Evolutionary conservation across 192 early-diverging fungal species (phyloP).

Genomic region (Rhizoclosmatium globosum): DNA sequence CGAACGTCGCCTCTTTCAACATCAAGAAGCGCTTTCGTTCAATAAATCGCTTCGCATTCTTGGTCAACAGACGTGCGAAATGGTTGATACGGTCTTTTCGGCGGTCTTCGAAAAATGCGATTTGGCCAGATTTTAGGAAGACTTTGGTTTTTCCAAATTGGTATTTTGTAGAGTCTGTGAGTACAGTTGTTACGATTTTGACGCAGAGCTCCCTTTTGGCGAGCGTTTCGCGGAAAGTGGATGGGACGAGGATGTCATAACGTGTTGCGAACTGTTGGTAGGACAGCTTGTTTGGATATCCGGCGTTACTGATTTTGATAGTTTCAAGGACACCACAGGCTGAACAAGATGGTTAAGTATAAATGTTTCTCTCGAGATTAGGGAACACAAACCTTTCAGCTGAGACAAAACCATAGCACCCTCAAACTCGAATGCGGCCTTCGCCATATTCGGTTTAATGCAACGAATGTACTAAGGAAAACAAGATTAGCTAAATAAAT

Average conservation of each 20-base stretch:
- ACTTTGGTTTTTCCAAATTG: slow-evolving; percentile 97
- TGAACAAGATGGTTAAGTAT: not conserved
- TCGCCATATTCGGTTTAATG: slow-evolving; percentile 93
- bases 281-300: slow-evolving; percentile 82
- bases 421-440: slow-evolving; percentile 86
- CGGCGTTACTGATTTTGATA: slow-evolving; percentile 90
- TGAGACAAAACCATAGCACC: slow-evolving; percentile 89
- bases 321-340: slow-evolving; percentile 95
- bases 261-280: slow-evolving; percentile 86
- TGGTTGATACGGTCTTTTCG: slow-evolving; percentile 80
- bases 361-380: slow-evolving; percentile 33
- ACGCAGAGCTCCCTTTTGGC: not conserved
- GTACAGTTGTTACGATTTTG: slow-evolving; percentile 62
- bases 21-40: slow-evolving; percentile 49
- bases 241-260: slow-evolving; percentile 35
- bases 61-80: slow-evolving; percentile 85
- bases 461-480: slow-evolving; percentile 84
- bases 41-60: slow-evolving; percentile 79
- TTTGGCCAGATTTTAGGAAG: slow-evolving; percentile 96
- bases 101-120: slow-evolving; percentile 89
- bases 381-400: slow-evolving; percentile 78
- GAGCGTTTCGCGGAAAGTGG: no score
- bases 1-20: slow-evolving; percentile 62
- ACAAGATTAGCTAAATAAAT: not conserved
- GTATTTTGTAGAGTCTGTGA: slow-evolving; percentile 81